phyloP scores from a whole-genome alignment of 352 stramenopile genomes.

The Phytopythium delawarense region DNA sequence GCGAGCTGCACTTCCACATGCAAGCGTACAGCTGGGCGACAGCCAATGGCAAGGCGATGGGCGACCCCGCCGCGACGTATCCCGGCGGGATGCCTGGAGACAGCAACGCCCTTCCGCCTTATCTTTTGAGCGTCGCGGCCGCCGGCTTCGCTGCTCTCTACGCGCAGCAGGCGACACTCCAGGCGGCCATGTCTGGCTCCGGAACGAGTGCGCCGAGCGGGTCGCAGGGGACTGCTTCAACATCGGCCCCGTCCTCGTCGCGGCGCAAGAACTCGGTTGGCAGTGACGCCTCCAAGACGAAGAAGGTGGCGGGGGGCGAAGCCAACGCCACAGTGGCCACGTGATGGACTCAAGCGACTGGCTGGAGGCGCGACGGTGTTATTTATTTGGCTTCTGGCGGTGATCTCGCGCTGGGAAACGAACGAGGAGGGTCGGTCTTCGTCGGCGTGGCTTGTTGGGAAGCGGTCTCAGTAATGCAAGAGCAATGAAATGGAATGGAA shows the following conservation, averaged over 20 bases:
- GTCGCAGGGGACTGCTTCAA: not conserved
- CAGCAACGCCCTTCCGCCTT: slow-evolving; percentile 34
- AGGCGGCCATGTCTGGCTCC: slow-evolving; percentile 16
- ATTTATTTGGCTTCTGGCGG: not conserved
- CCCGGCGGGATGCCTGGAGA: slow-evolving; percentile 10
- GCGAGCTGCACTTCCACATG: slow-evolving; percentile 68
- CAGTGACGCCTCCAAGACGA: not conserved
- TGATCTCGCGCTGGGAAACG: not conserved
- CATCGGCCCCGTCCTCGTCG: not conserved
- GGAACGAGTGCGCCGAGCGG: not conserved
- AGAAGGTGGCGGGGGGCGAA: not conserved
- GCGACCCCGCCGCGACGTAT: slow-evolving; percentile 9
- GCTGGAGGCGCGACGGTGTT: not conserved
- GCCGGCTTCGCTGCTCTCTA: slow-evolving; percentile 59
- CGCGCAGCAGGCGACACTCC: slow-evolving; percentile 38
- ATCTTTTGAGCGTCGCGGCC: slow-evolving; percentile 53
- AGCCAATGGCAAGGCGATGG: slow-evolving; percentile 13
- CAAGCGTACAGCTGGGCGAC: slow-evolving; percentile 64
- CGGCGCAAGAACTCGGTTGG: slow-evolving; percentile 1
- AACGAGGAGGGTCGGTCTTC: not conserved
- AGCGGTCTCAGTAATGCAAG: not conserved
- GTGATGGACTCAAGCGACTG: not conserved
- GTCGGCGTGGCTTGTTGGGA: not conserved
- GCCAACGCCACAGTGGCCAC: not conserved
- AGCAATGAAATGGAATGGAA: not conserved